Percentiles rank a stretch among this genome's conserved stretches.
Evolutionary conservation across 2,329 filamentous ascomycete genomes (phyloP).

Genomic region (Trichoderma sp.): DNA sequence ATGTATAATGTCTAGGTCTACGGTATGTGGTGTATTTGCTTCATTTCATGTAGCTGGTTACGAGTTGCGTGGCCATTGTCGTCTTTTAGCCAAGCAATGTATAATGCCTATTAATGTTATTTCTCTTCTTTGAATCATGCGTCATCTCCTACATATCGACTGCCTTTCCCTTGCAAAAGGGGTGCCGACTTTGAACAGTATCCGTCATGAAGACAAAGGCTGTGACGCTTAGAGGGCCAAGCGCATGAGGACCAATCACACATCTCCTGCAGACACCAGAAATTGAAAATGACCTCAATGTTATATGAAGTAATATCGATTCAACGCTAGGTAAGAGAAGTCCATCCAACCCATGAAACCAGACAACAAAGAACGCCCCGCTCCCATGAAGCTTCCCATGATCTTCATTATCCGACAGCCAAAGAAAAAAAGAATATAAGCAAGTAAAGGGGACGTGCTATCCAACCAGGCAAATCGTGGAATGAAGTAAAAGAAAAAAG

Average conservation of each 20-base stretch:
- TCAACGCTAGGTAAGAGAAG: background rate
- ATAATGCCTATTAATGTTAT: slow-evolving; percentile 28
- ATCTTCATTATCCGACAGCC: background rate
- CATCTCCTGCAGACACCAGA: background rate
- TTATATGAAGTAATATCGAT: background rate
- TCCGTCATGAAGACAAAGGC: no score
- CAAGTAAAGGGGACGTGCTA: background rate
- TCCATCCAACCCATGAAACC: background rate
- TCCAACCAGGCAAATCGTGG: background rate
- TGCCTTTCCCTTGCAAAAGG: background rate
- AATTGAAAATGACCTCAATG: background rate
- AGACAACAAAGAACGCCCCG: background rate
- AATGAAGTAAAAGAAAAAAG: background rate
- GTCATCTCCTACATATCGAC: background rate
- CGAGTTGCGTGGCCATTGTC: slow-evolving; percentile 17
- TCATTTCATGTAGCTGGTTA: slow-evolving; percentile 18
- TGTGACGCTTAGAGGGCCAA: no score
- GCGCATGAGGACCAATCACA: background rate
- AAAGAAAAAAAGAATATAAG: background rate
- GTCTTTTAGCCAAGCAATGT: slow-evolving; percentile 10
- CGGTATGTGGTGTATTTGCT: slow-evolving; percentile 21
- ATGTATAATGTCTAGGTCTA: slow-evolving; percentile 21
- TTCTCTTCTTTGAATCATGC: background rate
- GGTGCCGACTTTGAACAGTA: background rate
- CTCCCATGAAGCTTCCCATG: background rate